Evolutionary conservation across 768 basidiomycete species (phyloP), one percentile per base, ranked within the genome.

Genomic region (Tricholoma flavovirens): DNA sequence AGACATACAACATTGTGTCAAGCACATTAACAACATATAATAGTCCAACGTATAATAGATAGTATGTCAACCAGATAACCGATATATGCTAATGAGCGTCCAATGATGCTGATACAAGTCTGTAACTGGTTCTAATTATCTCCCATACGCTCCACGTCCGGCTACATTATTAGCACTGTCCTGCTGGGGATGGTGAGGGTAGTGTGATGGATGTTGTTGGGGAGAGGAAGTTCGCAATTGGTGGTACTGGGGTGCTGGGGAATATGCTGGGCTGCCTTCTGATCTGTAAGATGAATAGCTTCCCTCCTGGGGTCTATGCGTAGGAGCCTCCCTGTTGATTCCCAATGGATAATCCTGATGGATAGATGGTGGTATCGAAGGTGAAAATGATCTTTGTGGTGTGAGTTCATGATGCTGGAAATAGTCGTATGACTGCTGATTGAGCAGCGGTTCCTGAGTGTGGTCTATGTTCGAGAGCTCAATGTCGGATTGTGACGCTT

Each of bases 361-460:
- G 63, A 80, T 62, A 65, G 79, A 69, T 1, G 75, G 73, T 1
- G 80, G 77, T 3, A 75, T 67, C 8, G 74, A 67, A 6, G 76
- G 69, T 17, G 75, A 56, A 14, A 74, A 66, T 2, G 75, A 75
- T 30, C 75, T 72, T 40, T 76, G 73, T 1, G 76, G 77, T 51
- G 62, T 64, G 45, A 68, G 69, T 10, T 63, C 70, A 50, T 73
- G 68, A 24, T 73, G 69, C 50, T 69, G 75, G 45, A 49, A 59
- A 49, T 68, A 73, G 35, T 73, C 71, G 57, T 59, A 61, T 56
- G 62, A 62, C 56, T 64, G 71, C 45, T 68, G 66, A 53, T 58
- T 74, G 35, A 88, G 76, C n/a, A 89, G 67, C 2, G 87, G 88
- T 56, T 86, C 77, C 43, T 82, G 76, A 65, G 84, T 82, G 8